phyloP scores from a whole-genome alignment of 139 green algal genomes.

The Tetraselmis striata region DNA sequence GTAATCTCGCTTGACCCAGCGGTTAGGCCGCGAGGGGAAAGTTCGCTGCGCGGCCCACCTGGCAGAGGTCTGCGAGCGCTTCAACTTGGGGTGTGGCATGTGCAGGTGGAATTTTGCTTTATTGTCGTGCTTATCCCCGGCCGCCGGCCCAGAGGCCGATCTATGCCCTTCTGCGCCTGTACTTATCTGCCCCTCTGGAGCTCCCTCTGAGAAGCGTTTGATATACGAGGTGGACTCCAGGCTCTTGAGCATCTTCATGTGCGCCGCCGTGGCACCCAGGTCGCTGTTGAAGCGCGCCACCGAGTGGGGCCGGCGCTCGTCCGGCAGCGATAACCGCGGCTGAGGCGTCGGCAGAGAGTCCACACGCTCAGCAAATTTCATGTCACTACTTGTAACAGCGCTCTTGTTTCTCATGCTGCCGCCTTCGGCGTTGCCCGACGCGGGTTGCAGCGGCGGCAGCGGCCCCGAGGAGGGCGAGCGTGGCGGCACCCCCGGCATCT shows the following conservation, averaged over 20 bases:
- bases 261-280: background rate
- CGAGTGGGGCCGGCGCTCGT: too few species aligned
- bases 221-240: background rate
- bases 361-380: background rate
- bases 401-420: background rate
- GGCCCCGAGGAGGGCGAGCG: too few species aligned
- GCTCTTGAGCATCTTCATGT: background rate
- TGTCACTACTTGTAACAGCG: background rate
- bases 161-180: too few species aligned
- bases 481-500: background rate
- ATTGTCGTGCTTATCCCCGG: too few species aligned
- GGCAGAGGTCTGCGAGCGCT: background rate
- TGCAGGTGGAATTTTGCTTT: background rate
- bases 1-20: too few species aligned
- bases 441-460: background rate
- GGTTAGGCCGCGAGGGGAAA: too few species aligned
- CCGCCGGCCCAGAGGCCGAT: too few species aligned
- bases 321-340: background rate
- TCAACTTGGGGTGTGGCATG: background rate
- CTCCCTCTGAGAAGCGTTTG: background rate
- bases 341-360: background rate
- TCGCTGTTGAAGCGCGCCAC: background rate
- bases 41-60: background rate
- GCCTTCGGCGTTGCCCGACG: background rate
- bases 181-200: too few species aligned